Evolutionary conservation across 2,329 filamentous ascomycete genomes (phyloP).

Genomic region (Colletotrichum neosansevieriae): DNA sequence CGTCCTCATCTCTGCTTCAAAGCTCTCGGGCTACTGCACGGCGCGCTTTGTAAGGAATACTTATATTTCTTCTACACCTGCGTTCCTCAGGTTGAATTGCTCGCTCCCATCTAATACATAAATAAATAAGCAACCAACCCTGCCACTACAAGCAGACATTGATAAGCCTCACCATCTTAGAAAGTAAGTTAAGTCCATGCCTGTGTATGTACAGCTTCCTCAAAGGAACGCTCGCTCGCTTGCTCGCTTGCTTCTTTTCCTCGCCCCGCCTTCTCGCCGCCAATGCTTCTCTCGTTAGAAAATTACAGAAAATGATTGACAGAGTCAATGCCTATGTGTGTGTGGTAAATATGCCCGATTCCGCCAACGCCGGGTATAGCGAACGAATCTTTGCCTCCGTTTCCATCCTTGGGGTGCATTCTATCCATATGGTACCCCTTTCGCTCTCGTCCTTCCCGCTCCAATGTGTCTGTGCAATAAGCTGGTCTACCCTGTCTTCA

Average conservation of each 20-base stretch:
- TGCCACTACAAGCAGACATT: too few relatives aligned
- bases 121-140: too few relatives aligned
- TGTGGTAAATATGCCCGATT: background rate
- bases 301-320: background rate
- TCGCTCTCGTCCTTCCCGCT: background rate
- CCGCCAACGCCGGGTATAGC: conserved; percentile 22
- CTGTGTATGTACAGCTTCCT: background rate
- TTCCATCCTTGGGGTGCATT: background rate
- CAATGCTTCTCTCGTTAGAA: background rate
- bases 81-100: too few relatives aligned
- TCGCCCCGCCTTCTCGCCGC: background rate
- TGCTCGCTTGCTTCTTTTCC: background rate
- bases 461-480: background rate
- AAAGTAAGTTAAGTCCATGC: too few relatives aligned
- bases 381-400: conserved; percentile 18
- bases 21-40: too few relatives aligned
- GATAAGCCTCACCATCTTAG: too few relatives aligned
- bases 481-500: conserved; percentile 29
- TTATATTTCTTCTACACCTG: too few relatives aligned
- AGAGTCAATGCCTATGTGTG: background rate
- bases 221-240: background rate
- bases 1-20: too few relatives aligned
- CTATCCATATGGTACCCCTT: conserved; percentile 9
- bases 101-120: too few relatives aligned
- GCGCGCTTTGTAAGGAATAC: too few relatives aligned